Percentiles rank a stretch among this genome's conserved stretches.
Evolutionary conservation across 1,284 basidiomycete genomes (phyloP).

Genomic region (Leccinum insolens): DNA sequence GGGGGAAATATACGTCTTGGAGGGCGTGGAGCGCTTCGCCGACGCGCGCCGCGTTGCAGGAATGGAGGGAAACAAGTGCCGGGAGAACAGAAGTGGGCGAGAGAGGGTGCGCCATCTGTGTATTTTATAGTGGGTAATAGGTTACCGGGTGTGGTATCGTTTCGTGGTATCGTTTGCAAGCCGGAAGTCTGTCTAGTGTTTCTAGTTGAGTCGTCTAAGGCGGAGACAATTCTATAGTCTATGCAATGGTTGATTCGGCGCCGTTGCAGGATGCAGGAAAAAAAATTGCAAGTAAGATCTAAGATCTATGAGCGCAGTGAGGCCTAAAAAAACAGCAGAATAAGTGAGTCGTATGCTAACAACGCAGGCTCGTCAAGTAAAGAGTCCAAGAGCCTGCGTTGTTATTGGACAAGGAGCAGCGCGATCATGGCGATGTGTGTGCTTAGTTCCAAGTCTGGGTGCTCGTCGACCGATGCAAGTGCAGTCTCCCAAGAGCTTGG

Average conservation of each 20-base stretch:
- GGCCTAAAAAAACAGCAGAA: conserved; percentile 3
- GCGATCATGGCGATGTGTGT: conserved; percentile 28
- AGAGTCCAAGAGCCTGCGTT: conserved; percentile 26
- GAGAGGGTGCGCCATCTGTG: conserved; percentile 19
- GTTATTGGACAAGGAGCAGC: conserved; percentile 39
- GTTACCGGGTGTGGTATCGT: conserved; percentile 13
- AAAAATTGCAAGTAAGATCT: conserved; percentile 1
- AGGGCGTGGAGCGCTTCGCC: conserved; percentile 35
- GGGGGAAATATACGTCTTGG: conserved; percentile 46
- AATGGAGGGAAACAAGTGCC: conserved; percentile 43
- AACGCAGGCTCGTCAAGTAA: conserved; percentile 22
- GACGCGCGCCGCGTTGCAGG: conserved; percentile 30
- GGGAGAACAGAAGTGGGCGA: conserved; percentile 51
- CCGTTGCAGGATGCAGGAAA: not conserved
- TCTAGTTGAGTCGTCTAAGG: not conserved
- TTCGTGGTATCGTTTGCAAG: not conserved
- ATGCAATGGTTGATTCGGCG: conserved; percentile 1
- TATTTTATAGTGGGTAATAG: not conserved
- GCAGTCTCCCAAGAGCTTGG: conserved; percentile 63
- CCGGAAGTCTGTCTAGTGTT: not conserved
- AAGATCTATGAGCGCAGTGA: not conserved
- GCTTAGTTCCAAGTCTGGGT: conserved; percentile 14
- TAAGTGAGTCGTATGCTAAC: conserved; percentile 1
- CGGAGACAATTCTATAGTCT: conserved; percentile 32
- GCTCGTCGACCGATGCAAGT: conserved; percentile 33